Conservation (phyloP, 345 rosid genomes). For the sweet orange (Citrus sinensis) region DVS_A1.0 CM039163.1:41623501-41624000, state of each 20-base stretch:
- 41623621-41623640: not conserved
- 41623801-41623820: conserved; percentile 74
- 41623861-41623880: conserved; percentile 85
- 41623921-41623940: not conserved
- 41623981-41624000: not conserved
- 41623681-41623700: conserved; percentile 27
- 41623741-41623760: conserved; percentile 61
- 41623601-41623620: not conserved
- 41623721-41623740: conserved; percentile 49
- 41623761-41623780: conserved; percentile 76
- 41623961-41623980: not conserved
- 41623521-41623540: conserved; percentile 27
- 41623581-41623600: conserved; percentile 17
- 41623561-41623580: not conserved
- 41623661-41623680: conserved; percentile 24
- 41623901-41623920: conserved; percentile 97
- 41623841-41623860: conserved; percentile 75
- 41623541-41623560: conserved; percentile 1
- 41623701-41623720: conserved; percentile 43
- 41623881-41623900: conserved; percentile 72
- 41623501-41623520: conserved; percentile 23
- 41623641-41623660: not conserved
- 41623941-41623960: no score
- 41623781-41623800: conserved; percentile 81
- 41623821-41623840: conserved; percentile 59